Percentiles rank a stretch among this genome's conserved stretches.
These are phyloP conservation scores for Hansenula sp. DNA, from an alignment of 1,139 yeast species.

Conservation along the genomic window DNA sequence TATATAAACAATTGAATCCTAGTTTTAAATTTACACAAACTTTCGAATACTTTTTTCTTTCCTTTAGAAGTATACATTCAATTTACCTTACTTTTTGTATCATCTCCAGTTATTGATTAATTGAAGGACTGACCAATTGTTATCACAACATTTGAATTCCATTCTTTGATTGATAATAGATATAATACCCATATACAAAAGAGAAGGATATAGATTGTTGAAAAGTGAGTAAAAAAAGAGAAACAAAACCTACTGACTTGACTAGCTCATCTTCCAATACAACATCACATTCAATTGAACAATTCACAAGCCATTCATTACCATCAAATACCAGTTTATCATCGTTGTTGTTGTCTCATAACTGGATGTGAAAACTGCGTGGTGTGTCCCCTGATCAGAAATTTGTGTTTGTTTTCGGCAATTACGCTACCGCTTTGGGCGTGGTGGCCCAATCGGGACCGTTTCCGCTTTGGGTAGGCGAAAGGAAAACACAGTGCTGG, in stretches of 20 bases:
- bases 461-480: not conserved
- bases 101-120: slow-evolving; percentile 1
- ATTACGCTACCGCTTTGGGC: not conserved
- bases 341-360: too few relatives aligned
- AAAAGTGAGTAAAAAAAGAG: slow-evolving; percentile 3
- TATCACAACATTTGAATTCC: too few relatives aligned
- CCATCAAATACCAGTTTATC: too few relatives aligned
- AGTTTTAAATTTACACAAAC: not conserved
- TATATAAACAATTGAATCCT: slow-evolving; percentile 1
- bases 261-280: too few relatives aligned
- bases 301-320: not conserved
- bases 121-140: too few relatives aligned
- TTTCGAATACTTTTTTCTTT: not conserved
- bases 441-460: not conserved
- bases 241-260: too few relatives aligned
- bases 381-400: too few relatives aligned
- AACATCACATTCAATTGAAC: too few relatives aligned
- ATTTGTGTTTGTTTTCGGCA: slow-evolving; percentile 1
- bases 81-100: slow-evolving; percentile 2
- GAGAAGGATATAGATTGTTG: slow-evolving; percentile 1
- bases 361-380: too few relatives aligned
- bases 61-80: slow-evolving; percentile 1
- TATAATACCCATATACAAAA: slow-evolving; percentile 1
- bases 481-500: too few relatives aligned
- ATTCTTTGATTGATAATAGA: not conserved